Evolutionary conservation across 2,329 filamentous ascomycete species (phyloP).

Genomic region (Trichoderma brevicompactum): DNA sequence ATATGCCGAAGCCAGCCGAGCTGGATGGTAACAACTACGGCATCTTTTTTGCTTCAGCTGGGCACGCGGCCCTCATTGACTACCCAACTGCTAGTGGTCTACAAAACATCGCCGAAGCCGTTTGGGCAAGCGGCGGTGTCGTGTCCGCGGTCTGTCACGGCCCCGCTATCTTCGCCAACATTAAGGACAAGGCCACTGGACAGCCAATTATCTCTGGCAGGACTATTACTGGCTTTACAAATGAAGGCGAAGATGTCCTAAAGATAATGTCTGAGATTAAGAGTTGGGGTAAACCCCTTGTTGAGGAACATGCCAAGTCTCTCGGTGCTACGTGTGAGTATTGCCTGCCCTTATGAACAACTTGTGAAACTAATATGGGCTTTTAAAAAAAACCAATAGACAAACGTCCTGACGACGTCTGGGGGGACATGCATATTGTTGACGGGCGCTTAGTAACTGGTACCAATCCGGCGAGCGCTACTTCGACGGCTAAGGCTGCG

Average conservation of each 20-base stretch:
- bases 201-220: neutral
- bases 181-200: conserved; percentile 5
- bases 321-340: conserved; percentile 2
- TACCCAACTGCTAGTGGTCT: conserved; percentile 10
- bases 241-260: conserved; percentile 1
- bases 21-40: conserved; percentile 8
- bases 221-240: conserved; percentile 3
- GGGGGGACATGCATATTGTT: neutral
- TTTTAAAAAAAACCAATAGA: neutral
- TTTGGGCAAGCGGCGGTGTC: conserved; percentile 11
- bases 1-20: neutral
- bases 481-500: conserved; percentile 4
- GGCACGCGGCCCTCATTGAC: conserved; percentile 5
- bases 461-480: conserved; percentile 6
- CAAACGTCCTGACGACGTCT: neutral
- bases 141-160: conserved; percentile 3
- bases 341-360: neutral
- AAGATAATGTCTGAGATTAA: conserved; percentile 1
- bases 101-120: conserved; percentile 2
- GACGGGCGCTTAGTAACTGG: conserved; percentile 4
- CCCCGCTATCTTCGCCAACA: neutral
- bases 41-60: conserved; percentile 14
- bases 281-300: neutral
- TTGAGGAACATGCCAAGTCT: conserved; percentile 2
- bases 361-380: neutral